These are phyloP conservation scores for Halophytophthora polymorphica DNA, from an alignment of 352 stramenopile species.

Conservation along the genomic window DNA sequence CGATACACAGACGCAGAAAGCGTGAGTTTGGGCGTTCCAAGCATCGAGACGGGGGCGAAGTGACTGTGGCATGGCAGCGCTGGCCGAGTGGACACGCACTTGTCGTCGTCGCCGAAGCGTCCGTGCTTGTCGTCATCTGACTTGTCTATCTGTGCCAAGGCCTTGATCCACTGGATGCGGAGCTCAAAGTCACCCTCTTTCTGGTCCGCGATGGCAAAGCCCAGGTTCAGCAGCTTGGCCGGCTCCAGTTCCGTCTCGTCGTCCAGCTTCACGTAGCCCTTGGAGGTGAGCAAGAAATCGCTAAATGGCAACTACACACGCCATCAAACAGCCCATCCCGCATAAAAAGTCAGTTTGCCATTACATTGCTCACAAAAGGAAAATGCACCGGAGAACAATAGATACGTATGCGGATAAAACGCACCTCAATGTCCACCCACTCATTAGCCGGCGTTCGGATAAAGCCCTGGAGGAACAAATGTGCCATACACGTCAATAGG, in stretches of 20 bases:
- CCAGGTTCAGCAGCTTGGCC: conserved; percentile 78
- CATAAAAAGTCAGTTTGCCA: background rate
- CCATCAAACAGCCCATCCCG: background rate
- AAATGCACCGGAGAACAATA: no score
- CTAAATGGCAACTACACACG: conserved; percentile 57
- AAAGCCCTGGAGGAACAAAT: conserved; percentile 51
- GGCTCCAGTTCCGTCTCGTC: conserved; percentile 74
- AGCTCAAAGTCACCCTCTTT: conserved; percentile 86
- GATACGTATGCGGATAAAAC: no score
- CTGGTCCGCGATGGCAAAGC: conserved; percentile 83
- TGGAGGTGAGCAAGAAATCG: conserved; percentile 79
- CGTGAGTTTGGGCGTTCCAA: background rate
- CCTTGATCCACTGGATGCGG: conserved; percentile 85
- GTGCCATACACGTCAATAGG: background rate
- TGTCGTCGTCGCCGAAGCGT: conserved; percentile 28
- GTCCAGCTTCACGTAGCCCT: conserved; percentile 80
- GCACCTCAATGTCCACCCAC: conserved; percentile 81
- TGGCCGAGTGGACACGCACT: conserved; percentile 9
- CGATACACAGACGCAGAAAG: background rate
- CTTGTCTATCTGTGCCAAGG: conserved; percentile 57
- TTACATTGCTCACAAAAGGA: no score
- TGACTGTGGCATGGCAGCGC: background rate
- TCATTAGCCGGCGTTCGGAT: conserved; percentile 75
- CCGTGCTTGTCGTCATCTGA: conserved; percentile 27
- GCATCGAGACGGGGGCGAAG: background rate